Evolutionary conservation across 75 land plant species (phyloP).

Genomic region (Selaginella tamariscina): DNA sequence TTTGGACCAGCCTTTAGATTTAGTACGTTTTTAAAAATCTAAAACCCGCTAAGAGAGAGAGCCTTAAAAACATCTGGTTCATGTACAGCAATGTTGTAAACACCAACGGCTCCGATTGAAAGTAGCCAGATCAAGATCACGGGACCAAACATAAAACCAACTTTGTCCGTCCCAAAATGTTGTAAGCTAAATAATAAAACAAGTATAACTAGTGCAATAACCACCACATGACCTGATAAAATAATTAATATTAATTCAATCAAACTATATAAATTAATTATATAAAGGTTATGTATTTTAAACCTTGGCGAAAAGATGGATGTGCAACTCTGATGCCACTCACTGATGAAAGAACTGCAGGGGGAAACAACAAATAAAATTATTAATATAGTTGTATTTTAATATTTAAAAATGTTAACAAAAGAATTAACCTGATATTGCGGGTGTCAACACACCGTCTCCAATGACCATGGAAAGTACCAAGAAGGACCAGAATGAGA

Average conservation of each 20-base stretch:
- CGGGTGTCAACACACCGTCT: slow-evolving; percentile 89
- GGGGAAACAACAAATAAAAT: neutral
- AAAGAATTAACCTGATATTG: slow-evolving; percentile 71
- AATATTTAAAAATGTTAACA: neutral
- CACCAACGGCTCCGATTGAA: slow-evolving; percentile 57
- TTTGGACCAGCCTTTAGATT: slow-evolving; percentile 49
- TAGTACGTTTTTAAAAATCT: slow-evolving; percentile 41
- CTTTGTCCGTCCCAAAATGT: slow-evolving; percentile 69
- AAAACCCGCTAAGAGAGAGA: slow-evolving; percentile 50
- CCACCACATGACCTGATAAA: slow-evolving; percentile 25
- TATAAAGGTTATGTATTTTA: neutral
- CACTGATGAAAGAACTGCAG: slow-evolving; percentile 7
- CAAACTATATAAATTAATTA: neutral
- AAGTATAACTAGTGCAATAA: slow-evolving; percentile 54
- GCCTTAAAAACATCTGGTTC: slow-evolving; percentile 52
- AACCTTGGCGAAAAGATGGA: slow-evolving; percentile 1
- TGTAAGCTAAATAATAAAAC: slow-evolving; percentile 68
- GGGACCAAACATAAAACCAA: slow-evolving; percentile 87
- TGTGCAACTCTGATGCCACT: neutral
- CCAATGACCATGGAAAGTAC: slow-evolving; percentile 57
- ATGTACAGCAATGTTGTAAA: slow-evolving; percentile 52
- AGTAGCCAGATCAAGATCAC: slow-evolving; percentile 71
- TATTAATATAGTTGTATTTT: neutral
- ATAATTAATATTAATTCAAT: neutral
- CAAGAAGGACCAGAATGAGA: slow-evolving; percentile 9